Evolutionary conservation across 2,329 filamentous ascomycete genomes (phyloP).

Genomic region (Colletotrichum limetticola): DNA sequence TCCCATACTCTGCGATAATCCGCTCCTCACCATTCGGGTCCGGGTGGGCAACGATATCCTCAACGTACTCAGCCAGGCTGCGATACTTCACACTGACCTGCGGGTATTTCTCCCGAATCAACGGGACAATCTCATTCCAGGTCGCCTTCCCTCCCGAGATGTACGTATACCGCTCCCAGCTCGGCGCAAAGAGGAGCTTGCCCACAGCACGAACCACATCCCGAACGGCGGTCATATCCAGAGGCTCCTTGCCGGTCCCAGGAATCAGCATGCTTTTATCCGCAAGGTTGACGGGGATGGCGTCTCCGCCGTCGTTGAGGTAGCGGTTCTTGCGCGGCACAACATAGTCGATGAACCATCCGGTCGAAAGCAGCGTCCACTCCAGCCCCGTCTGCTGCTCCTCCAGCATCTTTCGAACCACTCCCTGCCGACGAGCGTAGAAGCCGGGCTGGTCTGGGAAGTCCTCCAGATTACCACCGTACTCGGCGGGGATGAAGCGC

Average conservation of each 20-base stretch:
- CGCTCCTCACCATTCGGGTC: background rate
- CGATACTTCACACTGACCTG: background rate
- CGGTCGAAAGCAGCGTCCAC: slow-evolving; percentile 33
- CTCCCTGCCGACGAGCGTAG: slow-evolving; percentile 22
- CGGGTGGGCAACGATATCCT: background rate
- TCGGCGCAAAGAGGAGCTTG: background rate
- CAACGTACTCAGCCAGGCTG: slow-evolving; percentile 18
- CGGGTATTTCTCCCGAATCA: background rate
- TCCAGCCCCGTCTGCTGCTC: slow-evolving; percentile 33
- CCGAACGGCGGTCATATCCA: slow-evolving; percentile 19
- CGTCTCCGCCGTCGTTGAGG: slow-evolving; percentile 25
- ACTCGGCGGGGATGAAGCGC: slow-evolving; percentile 37
- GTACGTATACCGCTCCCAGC: background rate
- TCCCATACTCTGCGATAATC: slow-evolving; percentile 24
- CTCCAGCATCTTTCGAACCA: slow-evolving; percentile 12
- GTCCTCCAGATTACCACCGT: slow-evolving; percentile 21
- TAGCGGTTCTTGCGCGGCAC: slow-evolving; percentile 25
- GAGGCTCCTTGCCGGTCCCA: slow-evolving; percentile 14
- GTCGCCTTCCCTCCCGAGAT: background rate
- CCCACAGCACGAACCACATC: slow-evolving; percentile 29
- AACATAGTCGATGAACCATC: slow-evolving; percentile 35
- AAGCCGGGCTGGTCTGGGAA: slow-evolving; percentile 36
- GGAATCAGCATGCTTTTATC: slow-evolving; percentile 9
- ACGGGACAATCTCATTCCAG: background rate
- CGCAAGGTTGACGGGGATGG: slow-evolving; percentile 20